These are phyloP conservation scores for Cladosporium sp. DNA, from an alignment of 2,329 filamentous ascomycete species.

Conservation along the genomic window DNA sequence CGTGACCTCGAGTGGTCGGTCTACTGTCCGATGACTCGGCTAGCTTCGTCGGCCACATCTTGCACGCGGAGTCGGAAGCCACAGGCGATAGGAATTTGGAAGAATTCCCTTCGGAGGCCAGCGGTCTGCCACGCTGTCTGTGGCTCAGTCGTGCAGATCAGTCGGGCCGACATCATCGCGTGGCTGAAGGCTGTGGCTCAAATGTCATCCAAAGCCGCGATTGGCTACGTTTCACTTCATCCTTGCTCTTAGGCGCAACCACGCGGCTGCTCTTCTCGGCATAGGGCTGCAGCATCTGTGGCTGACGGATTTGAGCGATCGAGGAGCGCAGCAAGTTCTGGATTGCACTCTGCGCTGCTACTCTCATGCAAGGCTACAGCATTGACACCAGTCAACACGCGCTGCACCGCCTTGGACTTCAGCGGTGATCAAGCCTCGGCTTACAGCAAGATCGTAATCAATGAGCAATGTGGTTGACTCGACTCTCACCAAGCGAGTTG, in stretches of 20 bases:
- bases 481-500: not conserved
- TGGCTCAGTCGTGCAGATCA: not conserved
- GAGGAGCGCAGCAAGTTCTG: constrained; percentile 4
- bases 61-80: not conserved
- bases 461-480: not conserved
- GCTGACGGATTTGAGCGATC: constrained; percentile 7
- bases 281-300: constrained; percentile 11
- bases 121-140: not conserved
- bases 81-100: not conserved
- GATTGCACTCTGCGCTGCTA: not conserved
- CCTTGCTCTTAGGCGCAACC: not conserved
- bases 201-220: not conserved
- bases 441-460: not conserved
- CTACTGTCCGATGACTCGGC: not conserved
- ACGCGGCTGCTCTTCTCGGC: not conserved
- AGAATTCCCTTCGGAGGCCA: not conserved
- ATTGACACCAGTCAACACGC: not conserved
- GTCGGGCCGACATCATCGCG: not conserved
- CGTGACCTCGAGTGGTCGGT: not conserved
- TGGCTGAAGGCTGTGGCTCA: not conserved
- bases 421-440: not conserved
- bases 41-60: not conserved
- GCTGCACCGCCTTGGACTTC: not conserved
- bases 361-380: not conserved
- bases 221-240: not conserved